Evolutionary conservation across 2,329 filamentous ascomycete genomes (phyloP).

Genomic region (Colletotrichum sp.): DNA sequence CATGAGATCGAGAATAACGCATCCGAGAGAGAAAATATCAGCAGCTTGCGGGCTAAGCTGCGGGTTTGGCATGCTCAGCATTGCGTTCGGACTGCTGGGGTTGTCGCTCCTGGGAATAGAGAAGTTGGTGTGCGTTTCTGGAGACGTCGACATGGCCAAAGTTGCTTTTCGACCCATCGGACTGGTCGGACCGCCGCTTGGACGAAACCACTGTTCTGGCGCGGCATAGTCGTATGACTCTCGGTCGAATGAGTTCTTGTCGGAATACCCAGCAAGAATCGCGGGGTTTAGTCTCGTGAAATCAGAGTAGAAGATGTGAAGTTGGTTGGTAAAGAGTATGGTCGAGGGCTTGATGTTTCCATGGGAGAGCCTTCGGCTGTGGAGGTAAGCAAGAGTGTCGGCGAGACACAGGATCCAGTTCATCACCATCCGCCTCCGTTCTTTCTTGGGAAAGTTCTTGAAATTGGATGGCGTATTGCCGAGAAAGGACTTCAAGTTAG

Average conservation of each 20-base stretch:
- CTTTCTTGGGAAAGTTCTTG: conserved; percentile 65
- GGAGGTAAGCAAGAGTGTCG: conserved; percentile 71
- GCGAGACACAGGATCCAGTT: conserved; percentile 79
- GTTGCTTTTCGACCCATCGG: conserved; percentile 37
- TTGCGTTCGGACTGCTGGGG: conserved; percentile 33
- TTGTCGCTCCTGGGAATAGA: conserved; percentile 39
- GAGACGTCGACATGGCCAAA: conserved; percentile 36
- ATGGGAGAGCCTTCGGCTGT: conserved; percentile 68
- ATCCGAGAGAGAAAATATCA: conserved; percentile 77
- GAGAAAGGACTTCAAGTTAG: conserved; percentile 71
- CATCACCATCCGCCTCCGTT: conserved; percentile 64
- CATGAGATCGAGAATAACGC: conserved; percentile 74
- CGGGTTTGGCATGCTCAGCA: conserved; percentile 43
- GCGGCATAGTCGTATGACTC: conserved; percentile 77
- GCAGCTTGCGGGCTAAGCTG: conserved; percentile 61
- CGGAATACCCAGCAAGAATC: conserved; percentile 30
- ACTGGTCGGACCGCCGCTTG: conserved; percentile 36
- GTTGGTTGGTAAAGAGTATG: conserved; percentile 68
- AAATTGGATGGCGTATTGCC: conserved; percentile 66
- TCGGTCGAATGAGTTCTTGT: conserved; percentile 61
- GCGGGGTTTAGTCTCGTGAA: conserved; percentile 54
- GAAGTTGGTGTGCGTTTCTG: conserved; percentile 39
- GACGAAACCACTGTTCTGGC: conserved; percentile 67
- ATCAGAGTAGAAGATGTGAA: conserved; percentile 72
- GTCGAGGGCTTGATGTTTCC: conserved; percentile 75